Evolutionary conservation across 768 basidiomycete species (phyloP), one percentile per base, ranked within the genome.

Genomic region (Boletales sp.): DNA sequence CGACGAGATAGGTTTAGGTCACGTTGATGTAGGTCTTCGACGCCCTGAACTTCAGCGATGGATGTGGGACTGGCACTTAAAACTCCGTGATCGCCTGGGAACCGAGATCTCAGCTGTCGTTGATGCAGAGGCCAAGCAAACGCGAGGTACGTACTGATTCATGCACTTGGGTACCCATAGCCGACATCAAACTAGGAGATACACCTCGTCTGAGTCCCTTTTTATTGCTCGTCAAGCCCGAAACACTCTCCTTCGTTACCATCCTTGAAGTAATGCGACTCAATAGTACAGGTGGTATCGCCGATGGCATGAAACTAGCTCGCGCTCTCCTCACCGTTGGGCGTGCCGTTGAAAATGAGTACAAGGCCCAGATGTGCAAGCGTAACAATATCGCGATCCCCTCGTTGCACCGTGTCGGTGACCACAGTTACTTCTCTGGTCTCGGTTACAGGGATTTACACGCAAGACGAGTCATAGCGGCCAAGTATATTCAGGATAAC

Each of bases 261-360:
- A 92, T 97, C 58, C 76, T 94, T 34, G 94, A 97, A 65, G 66
- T 92, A 37, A 87, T 97, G 86, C 81, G 89, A 6, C 66, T 93
- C 11, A 81, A 85, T 30, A 86, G 88, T 7, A 74, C 79, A 1
- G 87, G 90, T 7, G 89, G 90, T 12, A 75, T 93, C n/a, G 59
- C 74, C 0, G 81, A 85, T 36, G 94, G 94, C 5, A 90, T 95
- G 86, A 95, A 97, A 69, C 86, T 91, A 0, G 79, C 93, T 1
- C 77, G 91, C 0, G 90, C 89, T 0, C 74, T 97, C 51, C 71
- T 97, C 18, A 68, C 77, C 0, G 79, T 97, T 18, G 95, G 94
- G 0, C 83, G 79, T 51, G 88, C 87, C 0, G 81, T 97, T 32
- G 95, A 98, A 71, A 77, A 82, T 43, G 94, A 98, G 72, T 89